phyloP scores from a whole-genome alignment of 129 eudicot species.

The Silybum marianum region DNA sequence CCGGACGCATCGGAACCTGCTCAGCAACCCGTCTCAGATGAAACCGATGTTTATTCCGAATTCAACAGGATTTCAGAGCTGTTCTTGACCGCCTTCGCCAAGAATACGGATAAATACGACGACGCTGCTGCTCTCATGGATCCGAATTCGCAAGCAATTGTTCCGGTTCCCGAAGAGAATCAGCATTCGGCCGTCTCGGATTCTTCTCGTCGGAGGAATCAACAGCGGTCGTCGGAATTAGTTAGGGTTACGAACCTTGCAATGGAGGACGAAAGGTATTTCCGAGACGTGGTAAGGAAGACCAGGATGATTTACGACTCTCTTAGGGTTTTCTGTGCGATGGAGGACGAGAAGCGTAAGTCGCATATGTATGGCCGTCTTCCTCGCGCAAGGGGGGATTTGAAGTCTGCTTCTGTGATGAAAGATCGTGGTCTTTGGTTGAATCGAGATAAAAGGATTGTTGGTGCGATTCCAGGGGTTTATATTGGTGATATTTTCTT shows the following conservation, averaged over 20 bases:
- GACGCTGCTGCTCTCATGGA: slow-evolving; percentile 12
- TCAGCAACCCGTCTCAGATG: not conserved
- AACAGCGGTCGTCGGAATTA: slow-evolving; percentile 55
- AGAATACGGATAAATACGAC: slow-evolving; percentile 5
- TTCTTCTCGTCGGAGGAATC: slow-evolving; percentile 34
- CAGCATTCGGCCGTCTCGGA: slow-evolving; percentile 24
- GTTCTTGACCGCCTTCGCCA: slow-evolving; percentile 47
- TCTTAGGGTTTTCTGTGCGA: slow-evolving; percentile 44
- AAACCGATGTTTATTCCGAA: slow-evolving; percentile 35
- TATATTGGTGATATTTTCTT: slow-evolving; percentile 66
- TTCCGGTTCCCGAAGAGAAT: slow-evolving; percentile 25
- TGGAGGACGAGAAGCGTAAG: slow-evolving; percentile 51
- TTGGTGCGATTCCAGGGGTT: slow-evolving; percentile 74
- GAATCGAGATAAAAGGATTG: slow-evolving; percentile 66
- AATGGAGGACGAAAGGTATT: slow-evolving; percentile 49
- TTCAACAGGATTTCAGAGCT: slow-evolving; percentile 50
- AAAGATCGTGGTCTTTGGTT: slow-evolving; percentile 65
- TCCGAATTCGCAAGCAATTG: slow-evolving; percentile 47
- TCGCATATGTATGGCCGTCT: slow-evolving; percentile 24
- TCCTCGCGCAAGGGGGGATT: slow-evolving; percentile 43
- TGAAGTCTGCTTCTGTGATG: slow-evolving; percentile 55
- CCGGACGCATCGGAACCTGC: slow-evolving; percentile 8
- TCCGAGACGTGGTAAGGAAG: slow-evolving; percentile 46
- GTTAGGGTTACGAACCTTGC: slow-evolving; percentile 65
- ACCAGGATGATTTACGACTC: slow-evolving; percentile 62